Base-by-base conservation (phyloP, 495 filamentous ascomycete genomes). In the Choiromyces venosus region DNA sequence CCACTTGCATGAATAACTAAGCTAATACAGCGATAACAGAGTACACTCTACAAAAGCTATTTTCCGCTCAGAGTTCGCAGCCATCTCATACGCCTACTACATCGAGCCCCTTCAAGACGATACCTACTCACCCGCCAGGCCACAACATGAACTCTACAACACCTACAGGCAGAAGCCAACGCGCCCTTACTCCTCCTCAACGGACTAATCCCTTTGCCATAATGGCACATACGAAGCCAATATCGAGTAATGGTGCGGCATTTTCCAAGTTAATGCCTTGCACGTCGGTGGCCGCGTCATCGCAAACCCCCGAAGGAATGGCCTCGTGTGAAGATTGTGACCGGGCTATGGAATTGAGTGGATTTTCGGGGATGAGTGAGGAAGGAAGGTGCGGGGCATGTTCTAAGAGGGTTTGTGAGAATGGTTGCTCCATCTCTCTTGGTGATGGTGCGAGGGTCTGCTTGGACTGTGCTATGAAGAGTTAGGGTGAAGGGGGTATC, bases 401-500 rank as follows among this genome's bases (percentile, higher is more conserved):
- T 37, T 29, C 64, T 18, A 78, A 65, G 75, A 73, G 75, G 46
- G 75, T 78, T 64, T 77, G 74, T 64, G 74, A 74, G 16, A 52
- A 37, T 66, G 76, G 75, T 6, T 77, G 76, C 46, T 74, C 70
- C 37, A 78, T 77, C 44, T 65, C 37, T 38, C 72, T 67, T 42
- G 74, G 52, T 1, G 75, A 73, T 2, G 71, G 75, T 14, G 52
- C 37, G 19, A 73, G 75, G 68, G 37, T 72, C 52, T 78, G 76
- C n/a, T 37, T 78, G 25, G 76, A 78, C 18, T 78, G 76, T 70
- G 75, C 75, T 69, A 77, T 77, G 67, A 77, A 46, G 75, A 71
- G 74, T 25, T 72, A 69, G 52, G 25, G 52, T 14, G 29, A n/a
- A n/a, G n/a, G 25, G 52, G 12, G 8, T 33, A 61, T 61, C 52